Evolutionary conservation across 192 early-diverging fungal species (phyloP).

Genomic region (Rhizophagus prolifer): DNA sequence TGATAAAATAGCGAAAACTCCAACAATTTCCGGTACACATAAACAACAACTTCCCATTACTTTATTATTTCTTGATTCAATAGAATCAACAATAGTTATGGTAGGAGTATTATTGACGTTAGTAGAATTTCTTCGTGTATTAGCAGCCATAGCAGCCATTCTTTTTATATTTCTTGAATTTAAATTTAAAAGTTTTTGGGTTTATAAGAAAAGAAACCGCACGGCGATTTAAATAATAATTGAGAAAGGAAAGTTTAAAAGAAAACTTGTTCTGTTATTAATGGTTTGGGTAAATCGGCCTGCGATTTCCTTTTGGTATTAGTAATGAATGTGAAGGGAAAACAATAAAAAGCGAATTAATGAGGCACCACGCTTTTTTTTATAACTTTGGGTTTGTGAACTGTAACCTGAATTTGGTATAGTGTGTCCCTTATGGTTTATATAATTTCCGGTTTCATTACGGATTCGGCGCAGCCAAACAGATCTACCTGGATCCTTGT

Average conservation of each 20-base stretch:
- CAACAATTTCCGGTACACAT: not conserved
- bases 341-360: no score
- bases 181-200: not conserved
- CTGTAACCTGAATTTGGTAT: no score
- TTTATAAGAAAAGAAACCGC: not conserved
- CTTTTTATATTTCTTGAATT: not conserved
- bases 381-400: no score
- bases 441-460: no score
- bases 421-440: no score
- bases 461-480: no score
- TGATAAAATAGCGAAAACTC: slow-evolving; percentile 15
- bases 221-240: slow-evolving; percentile 10
- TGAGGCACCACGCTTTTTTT: no score
- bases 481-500: no score
- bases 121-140: not conserved
- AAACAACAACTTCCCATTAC: not conserved
- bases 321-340: not conserved
- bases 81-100: not conserved
- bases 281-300: not conserved
- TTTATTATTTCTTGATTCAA: not conserved
- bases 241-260: not conserved
- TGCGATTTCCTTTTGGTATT: not conserved
- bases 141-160: no score
- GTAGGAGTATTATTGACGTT: not conserved
- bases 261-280: not conserved